Base-by-base conservation (phyloP, 805 yeast genomes). In the Monosporozyma yasuniensis region DNA sequence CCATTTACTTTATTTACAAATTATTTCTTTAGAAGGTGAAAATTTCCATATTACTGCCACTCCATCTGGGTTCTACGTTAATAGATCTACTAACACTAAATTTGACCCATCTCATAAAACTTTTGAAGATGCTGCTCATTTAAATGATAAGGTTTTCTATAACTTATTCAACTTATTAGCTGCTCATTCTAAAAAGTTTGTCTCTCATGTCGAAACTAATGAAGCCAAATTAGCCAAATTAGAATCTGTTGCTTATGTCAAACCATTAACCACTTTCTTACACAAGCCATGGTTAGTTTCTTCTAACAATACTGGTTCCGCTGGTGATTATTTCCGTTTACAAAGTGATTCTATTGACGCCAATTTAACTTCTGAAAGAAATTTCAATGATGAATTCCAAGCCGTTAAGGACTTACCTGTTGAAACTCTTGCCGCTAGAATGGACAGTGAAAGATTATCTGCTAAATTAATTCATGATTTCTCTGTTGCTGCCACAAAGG, bases 311-410 rank as follows among this genome's bases (percentile, higher is more conserved):
- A 28, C 63, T 19, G 60, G 59, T 19, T 44, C 35, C 38, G 50
- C 51, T 4, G 79, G 88, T 4, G 95, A 87, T 60, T 60, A 76
- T 46, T 77, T 81, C 22, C 73, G 83, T 55, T 66, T 81, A 32
- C 93, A 85, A 68, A 69, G 74, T 47, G 56, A 53, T 22, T 53
- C 60, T 27, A 46, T 55, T 8, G 54, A 54, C 32, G 52, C 56
- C 11, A 56, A 55, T 27, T 48, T 77, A 67, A 50, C 51, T 16
- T 44, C 53, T 38, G 54, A 71, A 72, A 83, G 83, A 59, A 96
- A 91, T 59, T 90, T 95, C 86, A 89, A 89, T 65, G 96, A 85
- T 56, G 97, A 93, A 58, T 81, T 81, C 61, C 98, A 93, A 71
- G 75, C 87, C 2, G 75, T 87, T 45, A 78, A 80, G 54, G 96